Percentiles rank a stretch among this genome's conserved stretches.
phyloP scores from a whole-genome alignment of 768 basidiomycete genomes.

The Naganishia randhawae region DNA sequence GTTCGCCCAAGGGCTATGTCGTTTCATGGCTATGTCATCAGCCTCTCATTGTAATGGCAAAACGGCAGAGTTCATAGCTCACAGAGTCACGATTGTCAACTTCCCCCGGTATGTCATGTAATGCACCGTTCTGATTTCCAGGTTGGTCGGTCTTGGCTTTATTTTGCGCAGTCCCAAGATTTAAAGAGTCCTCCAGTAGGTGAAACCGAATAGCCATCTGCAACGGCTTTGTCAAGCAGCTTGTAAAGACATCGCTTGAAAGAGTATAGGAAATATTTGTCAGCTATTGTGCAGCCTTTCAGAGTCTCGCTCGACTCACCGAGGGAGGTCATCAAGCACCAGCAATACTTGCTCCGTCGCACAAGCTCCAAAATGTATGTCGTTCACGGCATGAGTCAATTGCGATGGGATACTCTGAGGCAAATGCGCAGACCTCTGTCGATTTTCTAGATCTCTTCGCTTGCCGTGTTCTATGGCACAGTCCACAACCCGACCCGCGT shows the following conservation, averaged over 20 bases:
- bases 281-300: neutral
- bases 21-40: neutral
- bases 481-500: slow-evolving; percentile 25
- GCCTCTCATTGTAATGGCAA: no score
- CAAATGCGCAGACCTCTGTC: slow-evolving; percentile 2
- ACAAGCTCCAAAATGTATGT: slow-evolving; percentile 28
- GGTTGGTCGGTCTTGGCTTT: slow-evolving; percentile 6
- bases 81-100: slow-evolving; percentile 27
- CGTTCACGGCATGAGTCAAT: slow-evolving; percentile 11
- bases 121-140: neutral
- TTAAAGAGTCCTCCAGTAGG: slow-evolving; percentile 17
- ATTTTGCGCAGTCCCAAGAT: neutral
- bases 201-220: slow-evolving; percentile 29
- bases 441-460: slow-evolving; percentile 20
- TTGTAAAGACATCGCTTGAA: slow-evolving; percentile 29
- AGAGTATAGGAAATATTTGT: neutral
- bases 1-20: slow-evolving; percentile 26
- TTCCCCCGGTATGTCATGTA: slow-evolving; percentile 24
- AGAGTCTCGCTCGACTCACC: slow-evolving; percentile 9
- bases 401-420: slow-evolving; percentile 3
- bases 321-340: slow-evolving; percentile 19
- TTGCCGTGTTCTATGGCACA: slow-evolving; percentile 27
- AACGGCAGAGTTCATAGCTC: neutral
- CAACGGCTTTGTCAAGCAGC: slow-evolving; percentile 25
- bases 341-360: slow-evolving; percentile 23